phyloP scores from a whole-genome alignment of 345 rosid species.

The Noccaea bulbosa region DNA sequence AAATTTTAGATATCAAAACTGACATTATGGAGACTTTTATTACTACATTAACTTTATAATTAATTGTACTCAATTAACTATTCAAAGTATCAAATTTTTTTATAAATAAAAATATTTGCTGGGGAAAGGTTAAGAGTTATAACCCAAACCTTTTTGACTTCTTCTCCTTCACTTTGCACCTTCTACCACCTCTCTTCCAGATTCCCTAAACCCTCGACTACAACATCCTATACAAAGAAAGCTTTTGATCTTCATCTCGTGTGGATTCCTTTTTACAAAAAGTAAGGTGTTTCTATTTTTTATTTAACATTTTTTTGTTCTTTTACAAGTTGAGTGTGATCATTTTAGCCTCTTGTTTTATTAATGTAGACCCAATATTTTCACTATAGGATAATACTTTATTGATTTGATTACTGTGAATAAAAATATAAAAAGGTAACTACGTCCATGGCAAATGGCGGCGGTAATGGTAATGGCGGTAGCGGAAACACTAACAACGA shows the following conservation, averaged over 20 bases:
- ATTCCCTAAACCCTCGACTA: slow-evolving; percentile 1
- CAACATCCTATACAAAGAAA: slow-evolving; percentile 3
- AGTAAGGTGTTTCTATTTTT: not conserved
- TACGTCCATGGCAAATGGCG: slow-evolving; percentile 34
- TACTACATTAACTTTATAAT: slow-evolving; percentile 21
- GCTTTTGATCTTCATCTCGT: slow-evolving; percentile 10
- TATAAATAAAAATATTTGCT: no score
- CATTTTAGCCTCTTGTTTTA: not conserved
- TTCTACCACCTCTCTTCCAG: not conserved
- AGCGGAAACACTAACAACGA: slow-evolving; percentile 27
- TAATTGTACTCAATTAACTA: slow-evolving; percentile 24
- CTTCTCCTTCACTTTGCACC: not conserved
- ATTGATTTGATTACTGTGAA: not conserved
- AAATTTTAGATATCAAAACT: slow-evolving; percentile 38
- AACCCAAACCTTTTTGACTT: slow-evolving; percentile 9
- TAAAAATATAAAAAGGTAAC: not conserved
- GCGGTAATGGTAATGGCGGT: slow-evolving; percentile 23
- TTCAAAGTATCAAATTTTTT: not conserved
- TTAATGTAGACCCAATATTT: not conserved
- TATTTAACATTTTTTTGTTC: not conserved
- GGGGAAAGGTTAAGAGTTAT: not conserved
- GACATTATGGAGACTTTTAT: slow-evolving; percentile 27
- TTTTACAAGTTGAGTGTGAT: not conserved
- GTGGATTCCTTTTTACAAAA: not conserved
- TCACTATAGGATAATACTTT: not conserved